A percentile compares a stretch with the other conserved stretches of the same genome.
Conservation (phyloP, 2,329 filamentous ascomycete genomes). For the Pseudogymnoascus sp. region DNA sequence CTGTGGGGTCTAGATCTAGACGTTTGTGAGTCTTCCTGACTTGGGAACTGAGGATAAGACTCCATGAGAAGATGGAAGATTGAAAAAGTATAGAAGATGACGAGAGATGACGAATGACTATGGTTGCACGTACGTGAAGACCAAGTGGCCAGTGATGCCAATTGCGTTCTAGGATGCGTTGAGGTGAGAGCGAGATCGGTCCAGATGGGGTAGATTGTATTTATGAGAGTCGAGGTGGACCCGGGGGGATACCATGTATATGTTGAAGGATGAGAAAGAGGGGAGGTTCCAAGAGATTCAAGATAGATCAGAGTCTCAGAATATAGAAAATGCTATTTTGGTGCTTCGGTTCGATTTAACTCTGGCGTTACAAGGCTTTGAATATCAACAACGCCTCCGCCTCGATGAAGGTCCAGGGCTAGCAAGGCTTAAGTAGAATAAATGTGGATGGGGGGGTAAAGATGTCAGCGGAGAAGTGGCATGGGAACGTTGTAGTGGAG, state of each 20-base stretch:
- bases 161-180: neutral
- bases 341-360: constrained; percentile 1
- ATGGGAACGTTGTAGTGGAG: constrained; percentile 6
- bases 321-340: constrained; percentile 9
- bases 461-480: constrained; percentile 8
- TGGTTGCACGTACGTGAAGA: constrained; percentile 10
- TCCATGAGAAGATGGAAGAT: constrained; percentile 1
- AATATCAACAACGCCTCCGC: constrained; percentile 5
- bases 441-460: constrained; percentile 5
- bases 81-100: constrained; percentile 5
- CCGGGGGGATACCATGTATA: constrained; percentile 4
- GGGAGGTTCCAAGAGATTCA: neutral
- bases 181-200: neutral
- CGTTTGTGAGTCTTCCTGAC: constrained; percentile 10
- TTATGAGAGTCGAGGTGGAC: constrained; percentile 6
- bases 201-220: constrained; percentile 5
- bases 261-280: neutral
- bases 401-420: constrained; percentile 7
- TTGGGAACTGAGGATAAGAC: neutral
- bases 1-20: constrained; percentile 1
- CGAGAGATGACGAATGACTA: constrained; percentile 5
- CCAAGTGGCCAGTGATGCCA: neutral
- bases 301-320: neutral
- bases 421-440: constrained; percentile 9
- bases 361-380: constrained; percentile 6